These are phyloP conservation scores for Cladophialophora chaetospira DNA, from an alignment of 2,329 filamentous ascomycete genomes.

Conservation along the genomic window DNA sequence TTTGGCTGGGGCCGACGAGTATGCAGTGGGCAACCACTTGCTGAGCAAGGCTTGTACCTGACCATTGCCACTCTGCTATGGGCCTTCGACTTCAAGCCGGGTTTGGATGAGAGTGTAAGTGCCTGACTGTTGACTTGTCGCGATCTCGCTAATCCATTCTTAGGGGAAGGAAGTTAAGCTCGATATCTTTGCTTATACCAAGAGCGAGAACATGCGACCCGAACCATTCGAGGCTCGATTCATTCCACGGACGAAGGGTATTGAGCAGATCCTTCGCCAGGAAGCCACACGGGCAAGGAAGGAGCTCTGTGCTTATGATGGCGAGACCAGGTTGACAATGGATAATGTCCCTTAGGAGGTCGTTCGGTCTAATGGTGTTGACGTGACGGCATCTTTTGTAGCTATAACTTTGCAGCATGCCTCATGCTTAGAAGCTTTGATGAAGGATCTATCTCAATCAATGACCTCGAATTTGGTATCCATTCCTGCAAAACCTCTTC, in stretches of 20 bases:
- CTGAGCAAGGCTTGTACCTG: slow-evolving; percentile 63
- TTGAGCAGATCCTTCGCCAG: slow-evolving; percentile 16
- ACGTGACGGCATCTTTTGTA: background rate
- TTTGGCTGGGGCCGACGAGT: slow-evolving; percentile 60
- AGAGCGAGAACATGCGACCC: slow-evolving; percentile 24
- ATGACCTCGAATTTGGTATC: background rate
- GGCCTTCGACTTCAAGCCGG: slow-evolving; percentile 56
- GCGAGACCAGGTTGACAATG: slow-evolving; percentile 24
- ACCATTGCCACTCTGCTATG: slow-evolving; percentile 60
- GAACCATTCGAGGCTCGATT: slow-evolving; percentile 25
- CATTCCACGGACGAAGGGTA: slow-evolving; percentile 14
- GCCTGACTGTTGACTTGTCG: background rate
- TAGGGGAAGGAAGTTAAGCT: slow-evolving; percentile 22
- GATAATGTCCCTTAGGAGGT: slow-evolving; percentile 14
- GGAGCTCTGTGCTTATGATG: slow-evolving; percentile 20
- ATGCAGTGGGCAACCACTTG: slow-evolving; percentile 57
- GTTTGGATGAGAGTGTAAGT: slow-evolving; percentile 37
- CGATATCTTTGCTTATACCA: slow-evolving; percentile 22
- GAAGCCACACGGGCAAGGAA: slow-evolving; percentile 19
- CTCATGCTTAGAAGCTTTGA: slow-evolving; percentile 8
- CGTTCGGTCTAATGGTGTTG: background rate
- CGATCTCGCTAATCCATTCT: too few species aligned
- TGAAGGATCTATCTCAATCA: slow-evolving; percentile 8
- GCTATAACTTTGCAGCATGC: slow-evolving; percentile 5
- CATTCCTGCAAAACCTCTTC: slow-evolving; percentile 18